Conservation (phyloP, 2,329 filamentous ascomycete species). For the Colletotrichum lentis region DNA sequence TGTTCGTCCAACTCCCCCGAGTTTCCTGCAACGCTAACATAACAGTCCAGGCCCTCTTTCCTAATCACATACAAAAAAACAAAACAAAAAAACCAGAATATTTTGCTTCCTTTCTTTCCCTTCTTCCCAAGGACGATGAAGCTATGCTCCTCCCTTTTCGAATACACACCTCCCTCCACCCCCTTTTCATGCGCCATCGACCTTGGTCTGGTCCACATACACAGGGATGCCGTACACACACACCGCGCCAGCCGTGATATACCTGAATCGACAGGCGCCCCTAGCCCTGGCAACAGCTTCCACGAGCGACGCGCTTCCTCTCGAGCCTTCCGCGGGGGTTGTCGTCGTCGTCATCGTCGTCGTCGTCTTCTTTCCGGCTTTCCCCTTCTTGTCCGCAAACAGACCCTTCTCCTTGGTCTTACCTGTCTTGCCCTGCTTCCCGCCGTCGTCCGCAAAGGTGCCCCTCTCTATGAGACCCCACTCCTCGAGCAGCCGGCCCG, state of each 20-base stretch:
- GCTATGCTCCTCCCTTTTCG: constrained; percentile 15
- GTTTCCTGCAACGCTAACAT: constrained; percentile 1
- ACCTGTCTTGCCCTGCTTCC: constrained; percentile 42
- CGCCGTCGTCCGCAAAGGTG: constrained; percentile 46
- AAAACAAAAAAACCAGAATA: too few species aligned
- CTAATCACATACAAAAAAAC: neutral
- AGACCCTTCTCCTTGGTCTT: constrained; percentile 32
- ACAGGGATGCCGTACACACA: constrained; percentile 96
- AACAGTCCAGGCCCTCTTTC: neutral
- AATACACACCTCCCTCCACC: neutral
- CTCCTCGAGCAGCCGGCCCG: constrained; percentile 77
- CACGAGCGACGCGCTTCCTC: constrained; percentile 67
- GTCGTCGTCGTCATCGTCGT: constrained; percentile 41
- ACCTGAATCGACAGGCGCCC: constrained; percentile 83
- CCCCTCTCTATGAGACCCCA: constrained; percentile 78
- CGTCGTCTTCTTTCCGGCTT: constrained; percentile 42
- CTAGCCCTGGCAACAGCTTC: constrained; percentile 81
- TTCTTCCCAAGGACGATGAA: constrained; percentile 10
- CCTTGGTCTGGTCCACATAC: constrained; percentile 64
- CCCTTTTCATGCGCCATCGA: constrained; percentile 1
- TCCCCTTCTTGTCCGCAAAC: constrained; percentile 43
- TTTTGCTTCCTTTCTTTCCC: constrained; percentile 3
- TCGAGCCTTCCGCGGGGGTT: constrained; percentile 40
- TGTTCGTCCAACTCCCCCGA: constrained; percentile 2
- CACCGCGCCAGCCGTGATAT: constrained; percentile 91